Base-by-base conservation (phyloP, 768 basidiomycete genomes). In the Neoboletus brunneissimus region DNA sequence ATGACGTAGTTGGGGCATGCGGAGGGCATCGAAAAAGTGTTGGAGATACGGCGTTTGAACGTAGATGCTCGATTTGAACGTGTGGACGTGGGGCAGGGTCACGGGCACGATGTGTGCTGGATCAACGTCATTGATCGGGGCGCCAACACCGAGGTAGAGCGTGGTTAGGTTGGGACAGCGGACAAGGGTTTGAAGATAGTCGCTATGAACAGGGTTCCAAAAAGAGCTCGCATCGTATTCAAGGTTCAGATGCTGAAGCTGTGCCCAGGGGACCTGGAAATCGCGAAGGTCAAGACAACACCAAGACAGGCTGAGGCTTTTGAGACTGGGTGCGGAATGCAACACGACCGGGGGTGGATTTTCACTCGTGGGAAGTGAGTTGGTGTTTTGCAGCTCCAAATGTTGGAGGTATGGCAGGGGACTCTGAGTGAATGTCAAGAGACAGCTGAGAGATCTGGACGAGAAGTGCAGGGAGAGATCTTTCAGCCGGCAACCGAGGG, bases 141-240 rank as follows among this genome's bases (percentile, higher is more conserved):
- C 55, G 8, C 63, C 71, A 31, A 71, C 55, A 23, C 69, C 69
- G 46, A 71, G 67, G 25, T 0, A 59, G 65, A 73, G 70, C 1
- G 62, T 58, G 37, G 57, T 58, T 22, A 73, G 55, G 48, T 69
- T 71, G 51, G 63, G 56, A 53, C 71, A 71, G 46, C 38, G 37
- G 22, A 63, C 48, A 38, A 71, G 67, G 44, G 47, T 53, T 48
- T 47, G 45, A 2, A 71, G 63, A 29, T 72, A 69, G 35, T 73
- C 65, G 44, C 57, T 69, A 18, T 71, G 69, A 9, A 63, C 59
- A 3, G 67, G 59, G 23, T 65, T 69, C 71, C 71, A 71, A 53
- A 59, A 65, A 1, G 69, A 31, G 59, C 59, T 61, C 2, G 69
- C 71, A 31, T 71, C 56, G 20, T 71, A 61, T 22, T 69, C 61